Evolutionary conservation across 1,284 basidiomycete species (phyloP), one percentile per base, ranked within the genome.

Genomic region (Puccinia novopanici): DNA sequence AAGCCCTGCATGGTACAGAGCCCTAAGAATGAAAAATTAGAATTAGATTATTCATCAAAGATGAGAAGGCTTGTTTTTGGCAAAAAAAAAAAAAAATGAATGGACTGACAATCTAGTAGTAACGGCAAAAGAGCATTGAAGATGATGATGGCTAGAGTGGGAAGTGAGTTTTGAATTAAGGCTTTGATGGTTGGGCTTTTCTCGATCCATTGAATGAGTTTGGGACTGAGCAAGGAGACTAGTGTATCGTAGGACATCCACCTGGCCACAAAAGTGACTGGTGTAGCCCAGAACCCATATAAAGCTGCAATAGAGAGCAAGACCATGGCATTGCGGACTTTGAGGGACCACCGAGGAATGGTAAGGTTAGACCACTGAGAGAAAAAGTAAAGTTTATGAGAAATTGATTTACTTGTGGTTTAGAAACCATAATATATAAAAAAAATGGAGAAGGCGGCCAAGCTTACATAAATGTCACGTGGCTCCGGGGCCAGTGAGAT

Each of bases 361-460:
- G 84, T 83, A 34, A 85, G 83, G 81, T 86, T 85, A 55, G 81
- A 81, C 85, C 85, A 86, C 80, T 86, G 83, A 74, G 84, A 84
- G 19, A 5, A 84, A n/a, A 83, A 22, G 84, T 84, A 82, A 85
- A 83, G 5, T 85, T 83, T 3, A 84, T 84, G 70, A 85, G 85
- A 8, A 83, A 82, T 2, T 75, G 84, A 84, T n/a, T 52, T 50
- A 42, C 17, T 40, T 27, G 13, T 40, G 5, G 24, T 15, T 45
- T 6, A 45, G 45, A 15, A 45, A 45, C 6, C 8, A 45, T 45
- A 45, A 45, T 8, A 45, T 45, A 45, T 8, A 45, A 45, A 8
- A 45, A 45, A 45, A 45, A 45, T 8, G 45, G 6, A 40, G 65
- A 19, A 17, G n/a, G 12, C 8, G 12, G 37, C 15, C 13, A 37